Conservation (phyloP, 2,329 filamentous ascomycete genomes). For the Juglanconis sp. region DNA sequence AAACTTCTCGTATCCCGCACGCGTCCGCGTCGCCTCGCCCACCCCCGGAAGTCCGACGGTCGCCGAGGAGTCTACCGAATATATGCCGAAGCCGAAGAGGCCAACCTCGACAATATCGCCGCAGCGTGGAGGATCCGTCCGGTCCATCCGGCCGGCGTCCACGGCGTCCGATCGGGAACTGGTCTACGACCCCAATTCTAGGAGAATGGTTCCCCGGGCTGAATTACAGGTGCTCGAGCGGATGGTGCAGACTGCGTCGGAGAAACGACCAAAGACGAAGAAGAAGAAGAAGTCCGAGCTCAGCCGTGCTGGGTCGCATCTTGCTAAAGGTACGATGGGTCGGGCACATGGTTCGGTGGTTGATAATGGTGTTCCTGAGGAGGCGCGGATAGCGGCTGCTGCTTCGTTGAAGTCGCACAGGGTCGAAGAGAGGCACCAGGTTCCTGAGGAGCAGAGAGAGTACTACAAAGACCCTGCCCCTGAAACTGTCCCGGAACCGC, state of each 20-base stretch:
- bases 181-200: constrained; percentile 64
- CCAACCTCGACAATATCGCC: constrained; percentile 25
- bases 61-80: constrained; percentile 6
- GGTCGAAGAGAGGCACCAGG: constrained; percentile 23
- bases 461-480: constrained; percentile 9
- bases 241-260: constrained; percentile 35
- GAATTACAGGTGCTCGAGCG: constrained; percentile 43
- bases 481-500: not conserved
- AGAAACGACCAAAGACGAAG: constrained; percentile 34
- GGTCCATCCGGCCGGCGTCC: constrained; percentile 24
- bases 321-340: constrained; percentile 51
- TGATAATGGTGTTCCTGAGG: constrained; percentile 21
- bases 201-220: constrained; percentile 54
- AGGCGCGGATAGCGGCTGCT: constrained; percentile 15
- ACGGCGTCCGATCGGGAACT: constrained; percentile 39
- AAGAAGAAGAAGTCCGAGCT: constrained; percentile 40
- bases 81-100: constrained; percentile 17
- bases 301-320: constrained; percentile 41
- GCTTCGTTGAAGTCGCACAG: constrained; percentile 10
- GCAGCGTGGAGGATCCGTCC: constrained; percentile 23
- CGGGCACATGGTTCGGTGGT: constrained; percentile 48
- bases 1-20: constrained; percentile 58
- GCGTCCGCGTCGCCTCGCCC: constrained; percentile 39
- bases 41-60: constrained; percentile 19
- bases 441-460: constrained; percentile 8